A percentile compares a stretch with the other conserved stretches of the same genome.
phyloP scores from a whole-genome alignment of 225 moss, liverwort and hornwort genomes.

The Pleurozium schreberi region DNA sequence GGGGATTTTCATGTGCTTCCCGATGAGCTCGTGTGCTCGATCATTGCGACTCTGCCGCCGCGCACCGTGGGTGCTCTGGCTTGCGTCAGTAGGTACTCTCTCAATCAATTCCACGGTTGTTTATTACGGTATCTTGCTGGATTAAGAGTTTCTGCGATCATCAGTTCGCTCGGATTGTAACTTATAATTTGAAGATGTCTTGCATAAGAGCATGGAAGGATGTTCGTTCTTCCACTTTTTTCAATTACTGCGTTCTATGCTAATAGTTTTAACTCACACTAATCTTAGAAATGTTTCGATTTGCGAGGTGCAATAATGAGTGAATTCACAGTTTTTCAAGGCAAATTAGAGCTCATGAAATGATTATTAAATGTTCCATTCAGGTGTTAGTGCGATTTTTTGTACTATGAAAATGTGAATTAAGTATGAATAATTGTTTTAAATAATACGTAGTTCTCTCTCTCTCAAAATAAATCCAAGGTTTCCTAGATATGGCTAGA shows the following conservation, averaged over 20 bases:
- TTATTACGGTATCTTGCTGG: not conserved
- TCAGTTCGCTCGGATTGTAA: not conserved
- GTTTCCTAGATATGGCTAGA: too few relatives aligned
- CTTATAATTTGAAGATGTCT: not conserved
- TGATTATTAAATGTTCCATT: not conserved
- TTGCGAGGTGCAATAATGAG: not conserved
- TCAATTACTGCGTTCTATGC: not conserved
- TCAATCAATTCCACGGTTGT: not conserved
- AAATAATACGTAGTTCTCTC: not conserved
- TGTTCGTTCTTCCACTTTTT: not conserved
- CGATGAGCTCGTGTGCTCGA: conserved; percentile 58
- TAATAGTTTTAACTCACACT: not conserved
- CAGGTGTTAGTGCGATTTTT: not conserved
- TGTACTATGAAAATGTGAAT: not conserved
- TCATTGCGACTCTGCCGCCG: conserved; percentile 44
- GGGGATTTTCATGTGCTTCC: conserved; percentile 46
- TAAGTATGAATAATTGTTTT: not conserved
- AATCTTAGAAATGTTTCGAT: not conserved
- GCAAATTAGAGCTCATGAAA: not conserved
- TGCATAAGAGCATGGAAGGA: not conserved
- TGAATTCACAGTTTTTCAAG: not conserved
- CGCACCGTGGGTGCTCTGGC: conserved; percentile 68
- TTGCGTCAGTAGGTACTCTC: conserved; percentile 76
- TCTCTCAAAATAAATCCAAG: too few relatives aligned
- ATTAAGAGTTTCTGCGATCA: not conserved